Base-by-base conservation (phyloP, 495 filamentous ascomycete genomes). In the Penicillium longicatenatum region DNA sequence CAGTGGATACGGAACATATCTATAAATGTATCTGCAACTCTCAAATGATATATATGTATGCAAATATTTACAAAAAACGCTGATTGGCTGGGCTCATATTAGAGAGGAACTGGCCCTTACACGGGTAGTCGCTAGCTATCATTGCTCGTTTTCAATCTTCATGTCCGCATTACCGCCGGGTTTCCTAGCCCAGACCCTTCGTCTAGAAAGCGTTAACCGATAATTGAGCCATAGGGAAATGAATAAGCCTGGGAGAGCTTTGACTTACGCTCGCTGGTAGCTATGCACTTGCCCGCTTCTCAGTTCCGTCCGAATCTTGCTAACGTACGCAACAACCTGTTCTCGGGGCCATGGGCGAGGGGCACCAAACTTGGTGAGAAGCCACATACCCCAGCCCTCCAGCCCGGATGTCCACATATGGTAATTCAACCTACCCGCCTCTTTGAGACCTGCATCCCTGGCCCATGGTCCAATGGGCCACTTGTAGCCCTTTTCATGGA, bases 181-280 rank as follows among this genome's bases (percentile, higher is more conserved):
- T 31, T 65, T 65, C 29, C 59, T 55, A 7, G 63, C 63, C 63
- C 63, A 62, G 7, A 65, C 59, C 24, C 59, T 46, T 41, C 59
- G 52, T n/a, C 63, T 65, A 20, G 3, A 16, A 21, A 43, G 26
- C 31, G 11, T 33, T 33, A 33, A 33, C 0, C 12, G 17, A 46
- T 22, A 21, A 4, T 8, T 14, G 6, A 26, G 22, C 20, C 11
- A 20, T 4, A 20, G 9, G n/a, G 16, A 21, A 26, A 16, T 21
- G 14, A 30, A 16, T 16, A 47, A 22, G 4, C 19, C 29, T 4
- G 8, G 29, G 45, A 3, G 16, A 42, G 30, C 6, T 22, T 29
- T 39, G 6, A 49, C 53, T n/a, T 39, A 55, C 45, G 50, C 42
- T 7, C 52, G 43, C 12, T 63, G 30, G 37, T 63, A 63, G 21